Evolutionary conservation across 495 filamentous ascomycete species (phyloP).

Genomic region (Hypomontagnella monticulosa): DNA sequence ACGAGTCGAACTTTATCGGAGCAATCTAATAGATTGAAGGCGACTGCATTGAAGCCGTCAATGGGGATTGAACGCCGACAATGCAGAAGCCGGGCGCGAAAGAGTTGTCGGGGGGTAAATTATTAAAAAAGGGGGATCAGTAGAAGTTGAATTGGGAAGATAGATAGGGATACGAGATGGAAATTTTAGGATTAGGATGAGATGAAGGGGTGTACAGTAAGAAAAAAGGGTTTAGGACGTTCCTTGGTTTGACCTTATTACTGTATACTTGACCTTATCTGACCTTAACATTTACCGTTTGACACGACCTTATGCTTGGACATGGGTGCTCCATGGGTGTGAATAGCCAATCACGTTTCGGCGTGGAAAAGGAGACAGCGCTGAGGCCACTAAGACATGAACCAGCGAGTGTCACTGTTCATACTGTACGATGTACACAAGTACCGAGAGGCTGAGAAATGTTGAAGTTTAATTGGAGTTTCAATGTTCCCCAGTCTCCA

Average conservation of each 20-base stretch:
- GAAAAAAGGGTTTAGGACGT: constrained; percentile 2
- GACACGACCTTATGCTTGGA: constrained; percentile 17
- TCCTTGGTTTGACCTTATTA: not conserved
- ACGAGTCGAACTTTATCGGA: constrained; percentile 29
- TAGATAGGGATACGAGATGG: constrained; percentile 28
- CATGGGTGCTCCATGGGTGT: not conserved
- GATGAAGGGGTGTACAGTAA: constrained; percentile 28
- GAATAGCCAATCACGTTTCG: constrained; percentile 10
- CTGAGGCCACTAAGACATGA: constrained; percentile 16
- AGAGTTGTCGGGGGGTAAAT: constrained; percentile 9
- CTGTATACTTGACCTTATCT: not conserved
- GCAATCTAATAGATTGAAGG: constrained; percentile 34
- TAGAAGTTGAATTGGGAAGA: constrained; percentile 18
- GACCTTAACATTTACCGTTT: constrained; percentile 12
- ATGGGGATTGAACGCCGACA: constrained; percentile 17
- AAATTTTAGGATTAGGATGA: constrained; percentile 21
- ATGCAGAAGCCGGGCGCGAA: constrained; percentile 16
- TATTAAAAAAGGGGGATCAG: constrained; percentile 11
- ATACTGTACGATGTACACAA: not conserved
- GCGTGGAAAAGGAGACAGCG: constrained; percentile 13
- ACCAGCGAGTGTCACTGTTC: not conserved
- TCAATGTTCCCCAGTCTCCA: not conserved
- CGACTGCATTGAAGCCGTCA: constrained; percentile 31
- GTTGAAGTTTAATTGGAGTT: too few species aligned
- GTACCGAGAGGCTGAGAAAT: constrained; percentile 18